Base-by-base conservation (phyloP, 345 rosid genomes). In the Kernera saxatilis region DNA sequence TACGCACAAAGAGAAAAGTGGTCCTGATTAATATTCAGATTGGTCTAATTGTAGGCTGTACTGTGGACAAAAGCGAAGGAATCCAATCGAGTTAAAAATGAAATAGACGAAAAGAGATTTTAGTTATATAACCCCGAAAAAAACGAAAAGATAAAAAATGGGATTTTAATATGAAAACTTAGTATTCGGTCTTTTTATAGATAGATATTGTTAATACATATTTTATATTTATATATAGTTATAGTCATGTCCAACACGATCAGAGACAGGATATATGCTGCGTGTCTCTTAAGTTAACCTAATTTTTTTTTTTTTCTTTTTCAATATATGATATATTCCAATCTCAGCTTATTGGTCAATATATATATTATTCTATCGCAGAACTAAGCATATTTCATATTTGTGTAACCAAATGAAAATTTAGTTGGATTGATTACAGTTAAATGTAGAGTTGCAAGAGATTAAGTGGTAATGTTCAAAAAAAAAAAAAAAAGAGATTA, bases 11-110 rank as follows among this genome's bases (percentile, higher is more conserved):
- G 73, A 59, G 56, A 67, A 67, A 67, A 50, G 55, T 67, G 68
- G 69, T 74, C 78, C 69, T 58, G 51, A 29, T 56, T 67, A 50
- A 67, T 60, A 59, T 59, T 21, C 68, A 67, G 69, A 50, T 59
- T 74, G 64, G 18, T 60, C 63, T 15, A 40, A 55, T 8, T 39
- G 48, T 74, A 74, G 78, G 62, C 23, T 74, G 67, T 48, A 15
- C 52, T 37, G 61, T 36, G 44, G 59, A 58, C 53, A 73, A 73
- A 56, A 29, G 53, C 15, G n/a, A 44, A 64, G 67, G 67, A 65
- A 74, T 58, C 78, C 45, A 66, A 23, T 57, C 53, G 60, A 74
- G 22, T 58, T 39, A 11, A 15, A 14, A n/a, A 32, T 2, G 25
- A 22, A 55, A 54, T 43, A 52, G 15, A 64, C 12, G 29, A 37